Evolutionary conservation across 1,284 basidiomycete genomes (phyloP), one percentile per base, ranked within the genome.

Genomic region (Cryptococcus sp.): DNA sequence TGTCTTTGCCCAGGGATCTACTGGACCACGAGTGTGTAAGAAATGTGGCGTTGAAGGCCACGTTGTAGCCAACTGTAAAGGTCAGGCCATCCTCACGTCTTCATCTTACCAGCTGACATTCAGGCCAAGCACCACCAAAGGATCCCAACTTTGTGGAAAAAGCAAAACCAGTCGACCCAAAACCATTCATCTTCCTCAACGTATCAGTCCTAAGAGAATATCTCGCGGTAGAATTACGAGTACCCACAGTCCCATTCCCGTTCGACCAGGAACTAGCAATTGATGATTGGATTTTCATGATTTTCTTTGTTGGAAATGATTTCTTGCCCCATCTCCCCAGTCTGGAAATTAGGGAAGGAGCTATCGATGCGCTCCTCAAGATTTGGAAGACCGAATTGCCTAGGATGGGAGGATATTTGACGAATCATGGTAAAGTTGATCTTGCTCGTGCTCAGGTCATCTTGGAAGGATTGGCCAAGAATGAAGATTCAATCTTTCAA

Each of bases 231-330:
- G 96, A 98, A 74, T 85, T 99, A 64, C 85, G 90, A 75, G 80
- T 96, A 22, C 80, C 87, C 11, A 78, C 83, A 53, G 76, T 82
- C 14, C 79, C 86, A 1, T 96, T 98, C 77, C 83, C 85, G n/a
- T 98, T 94, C 80, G 85, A 91, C 67, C 80, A 96, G 70, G 96
- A 99, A 76, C 85, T 88, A 73, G 93, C 96, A 34, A 91, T 99
- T 75, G 96, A 99, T 81, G 96, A 99, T 75, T 99, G 96, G 94
- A 91, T 99, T 65, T 85, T 99, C 71, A 69, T 98, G 65, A 98
- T 98, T 69, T 98, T 98, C 83, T 98, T 98, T 75, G 94, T 98
- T 67, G 94, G 94, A 64, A 98, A 98, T 79, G 94, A 98, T 78
- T 98, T 98, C 80, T 81, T 99, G 69, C 96, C 96, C 16, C 96